A percentile compares a stretch with the other conserved stretches of the same genome.
phyloP scores from a whole-genome alignment of 768 basidiomycete genomes.

The Naganishia vishniacii region DNA sequence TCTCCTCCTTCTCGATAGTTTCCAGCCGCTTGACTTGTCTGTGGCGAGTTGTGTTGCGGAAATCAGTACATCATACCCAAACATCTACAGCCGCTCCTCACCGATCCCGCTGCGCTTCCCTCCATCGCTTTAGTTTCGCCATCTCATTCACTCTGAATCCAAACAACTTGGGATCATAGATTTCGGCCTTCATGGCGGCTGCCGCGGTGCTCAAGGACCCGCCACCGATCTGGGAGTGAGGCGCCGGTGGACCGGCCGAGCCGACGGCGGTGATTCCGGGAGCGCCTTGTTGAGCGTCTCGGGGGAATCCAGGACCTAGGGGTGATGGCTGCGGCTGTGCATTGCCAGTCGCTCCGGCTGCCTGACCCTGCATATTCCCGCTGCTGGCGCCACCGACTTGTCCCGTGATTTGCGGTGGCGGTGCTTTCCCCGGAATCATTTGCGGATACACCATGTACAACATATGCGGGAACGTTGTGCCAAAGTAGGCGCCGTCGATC shows the following conservation, averaged over 20 bases:
- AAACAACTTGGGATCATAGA: slow-evolving; percentile 88
- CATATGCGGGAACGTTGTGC: slow-evolving; percentile 94
- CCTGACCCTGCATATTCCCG: slow-evolving; percentile 27
- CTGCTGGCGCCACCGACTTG: slow-evolving; percentile 21
- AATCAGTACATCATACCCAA: neutral
- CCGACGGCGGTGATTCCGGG: neutral
- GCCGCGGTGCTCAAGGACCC: slow-evolving; percentile 68
- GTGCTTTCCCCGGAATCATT: slow-evolving; percentile 75
- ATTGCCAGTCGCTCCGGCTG: slow-evolving; percentile 4
- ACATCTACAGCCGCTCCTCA: slow-evolving; percentile 48
- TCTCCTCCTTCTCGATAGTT: slow-evolving; percentile 46
- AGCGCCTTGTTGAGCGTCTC: slow-evolving; percentile 5
- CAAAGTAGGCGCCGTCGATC: slow-evolving; percentile 98
- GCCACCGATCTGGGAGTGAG: slow-evolving; percentile 43
- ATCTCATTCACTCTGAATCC: slow-evolving; percentile 94
- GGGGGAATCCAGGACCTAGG: slow-evolving; percentile 7
- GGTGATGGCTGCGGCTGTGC: slow-evolving; percentile 1
- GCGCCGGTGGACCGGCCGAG: neutral
- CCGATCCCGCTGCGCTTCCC: slow-evolving; percentile 85
- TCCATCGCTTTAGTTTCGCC: slow-evolving; percentile 90
- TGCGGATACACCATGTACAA: slow-evolving; percentile 94
- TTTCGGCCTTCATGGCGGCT: slow-evolving; percentile 80
- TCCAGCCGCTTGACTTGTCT: slow-evolving; percentile 54
- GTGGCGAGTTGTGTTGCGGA: too few relatives aligned
- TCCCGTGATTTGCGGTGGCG: slow-evolving; percentile 35